phyloP scores from a whole-genome alignment of 225 moss, liverwort and hornwort genomes.

The Marchantia paleacea region DNA sequence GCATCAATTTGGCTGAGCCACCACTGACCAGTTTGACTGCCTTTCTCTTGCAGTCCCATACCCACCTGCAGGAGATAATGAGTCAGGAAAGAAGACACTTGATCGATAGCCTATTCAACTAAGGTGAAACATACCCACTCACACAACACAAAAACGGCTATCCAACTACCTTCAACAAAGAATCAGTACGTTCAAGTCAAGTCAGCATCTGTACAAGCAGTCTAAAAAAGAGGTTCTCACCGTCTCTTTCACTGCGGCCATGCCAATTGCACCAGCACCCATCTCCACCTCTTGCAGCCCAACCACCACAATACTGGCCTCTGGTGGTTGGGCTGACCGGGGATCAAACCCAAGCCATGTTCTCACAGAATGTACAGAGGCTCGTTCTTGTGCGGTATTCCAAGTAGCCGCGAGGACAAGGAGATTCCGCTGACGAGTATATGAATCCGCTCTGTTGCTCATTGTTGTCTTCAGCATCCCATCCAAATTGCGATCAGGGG shows the following conservation, averaged over 20 bases:
- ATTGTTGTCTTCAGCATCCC: conserved; percentile 48
- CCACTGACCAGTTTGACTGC: conserved; percentile 85
- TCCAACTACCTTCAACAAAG: background rate
- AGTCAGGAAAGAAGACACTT: background rate
- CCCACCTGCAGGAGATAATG: conserved; percentile 63
- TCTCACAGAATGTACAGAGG: conserved; percentile 56
- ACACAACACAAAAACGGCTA: background rate
- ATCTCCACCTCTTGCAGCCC: conserved; percentile 98
- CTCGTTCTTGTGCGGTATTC: conserved; percentile 90
- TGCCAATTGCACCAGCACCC: conserved; percentile 94
- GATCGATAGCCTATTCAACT: background rate
- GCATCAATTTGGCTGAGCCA: conserved; percentile 75
- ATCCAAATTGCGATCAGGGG: conserved; percentile 55
- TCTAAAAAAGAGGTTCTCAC: conserved; percentile 38
- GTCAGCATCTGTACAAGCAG: background rate
- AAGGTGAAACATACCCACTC: background rate
- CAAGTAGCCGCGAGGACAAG: conserved; percentile 83
- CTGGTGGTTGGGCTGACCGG: conserved; percentile 60
- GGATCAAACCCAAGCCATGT: conserved; percentile 63
- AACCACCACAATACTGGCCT: conserved; percentile 78
- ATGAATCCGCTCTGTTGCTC: conserved; percentile 55
- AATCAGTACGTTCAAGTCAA: background rate
- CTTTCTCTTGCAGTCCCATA: conserved; percentile 77
- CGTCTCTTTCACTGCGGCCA: conserved; percentile 96
- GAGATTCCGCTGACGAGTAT: conserved; percentile 62